Base-by-base conservation (phyloP, 768 basidiomycete species). In the Cyclocybe cylindracea region DNA sequence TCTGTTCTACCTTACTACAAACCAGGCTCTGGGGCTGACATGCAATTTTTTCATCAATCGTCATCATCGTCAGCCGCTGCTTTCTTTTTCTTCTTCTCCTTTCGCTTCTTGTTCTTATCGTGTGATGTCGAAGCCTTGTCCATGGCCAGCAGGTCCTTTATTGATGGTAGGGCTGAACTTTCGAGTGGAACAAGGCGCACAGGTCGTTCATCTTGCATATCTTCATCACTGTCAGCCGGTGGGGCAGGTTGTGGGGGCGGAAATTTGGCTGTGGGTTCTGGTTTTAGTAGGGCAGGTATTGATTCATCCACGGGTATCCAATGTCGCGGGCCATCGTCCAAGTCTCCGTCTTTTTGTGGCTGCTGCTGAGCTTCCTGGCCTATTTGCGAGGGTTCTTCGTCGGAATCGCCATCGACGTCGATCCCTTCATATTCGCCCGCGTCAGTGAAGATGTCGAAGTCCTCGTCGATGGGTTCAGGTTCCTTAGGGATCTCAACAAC, bases 371-470 rank as follows among this genome's bases (percentile, higher is more conserved):
- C 9, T 13, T 34, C n/a, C 5, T 10, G 37, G 16, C 8, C 44
- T 24, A 24, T 24, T 24, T 24, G 24, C 5, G 24, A 24, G 24
- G 24, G 24, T 11, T 40, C 76, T 10, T 78, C 77, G 5, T 78
- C 77, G 32, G 79, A 83, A 14, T 82, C 79, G 16, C 75, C 83
- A 4, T 70, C 79, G 3, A 81, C 57, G 41, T 82, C 78, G 6
- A 89, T 64, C 1, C 89, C 89, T 46, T 87, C 78, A 62, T 95
- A 97, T 44, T 91, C 91, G 7, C 87, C 93, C 4, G 83, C 90
- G 47, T 74, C 94, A 2, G 84, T 89, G 65, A 97, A 97, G 39
- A 97, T 95, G 63, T 96, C 89, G 38, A 91, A 80, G 46, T 91
- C 84, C 14, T 83, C 84, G n/a, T 70, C 65, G 6, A 74, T 55